These are phyloP conservation scores for Microbotryum intermedium DNA, from an alignment of 1,284 basidiomycete species.

Conservation along the genomic window DNA sequence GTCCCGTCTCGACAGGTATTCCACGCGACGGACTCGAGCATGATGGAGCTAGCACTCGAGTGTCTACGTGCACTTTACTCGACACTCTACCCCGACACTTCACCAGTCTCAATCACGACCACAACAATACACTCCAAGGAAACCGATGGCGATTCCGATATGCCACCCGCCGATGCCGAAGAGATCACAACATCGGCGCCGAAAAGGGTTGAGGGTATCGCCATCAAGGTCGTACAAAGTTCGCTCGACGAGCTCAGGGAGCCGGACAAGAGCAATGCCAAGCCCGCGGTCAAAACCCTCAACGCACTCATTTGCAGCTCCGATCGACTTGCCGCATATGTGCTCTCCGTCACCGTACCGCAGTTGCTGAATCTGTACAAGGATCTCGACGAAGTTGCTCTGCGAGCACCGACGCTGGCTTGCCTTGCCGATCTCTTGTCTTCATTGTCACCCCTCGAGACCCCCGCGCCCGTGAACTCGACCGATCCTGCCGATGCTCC, in stretches of 20 bases:
- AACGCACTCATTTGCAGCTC: conserved; percentile 52
- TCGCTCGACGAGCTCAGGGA: conserved; percentile 69
- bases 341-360: conserved; percentile 57
- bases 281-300: conserved; percentile 70
- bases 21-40: conserved; percentile 69
- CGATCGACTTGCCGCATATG: conserved; percentile 60
- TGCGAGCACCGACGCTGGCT: conserved; percentile 48
- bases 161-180: conserved; percentile 10
- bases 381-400: conserved; percentile 63
- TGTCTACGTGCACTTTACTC: conserved; percentile 61
- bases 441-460: conserved; percentile 5
- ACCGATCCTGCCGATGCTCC: neutral
- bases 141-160: conserved; percentile 23
- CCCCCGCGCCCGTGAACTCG: conserved; percentile 40
- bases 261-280: conserved; percentile 83
- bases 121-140: neutral
- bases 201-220: conserved; percentile 53
- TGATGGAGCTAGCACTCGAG: conserved; percentile 62
- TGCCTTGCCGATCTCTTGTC: conserved; percentile 34
- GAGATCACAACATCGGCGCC: conserved; percentile 34
- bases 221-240: conserved; percentile 65
- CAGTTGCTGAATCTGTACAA: conserved; percentile 67
- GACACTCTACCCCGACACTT: conserved; percentile 52
- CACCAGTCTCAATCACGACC: neutral
- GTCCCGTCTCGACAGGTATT: conserved; percentile 56